A percentile compares a stretch with the other conserved stretches of the same genome.
These are phyloP conservation scores for Ichthyophthirius multifiliis DNA, from an alignment of 169 alveolate species.

Conservation along the genomic window DNA sequence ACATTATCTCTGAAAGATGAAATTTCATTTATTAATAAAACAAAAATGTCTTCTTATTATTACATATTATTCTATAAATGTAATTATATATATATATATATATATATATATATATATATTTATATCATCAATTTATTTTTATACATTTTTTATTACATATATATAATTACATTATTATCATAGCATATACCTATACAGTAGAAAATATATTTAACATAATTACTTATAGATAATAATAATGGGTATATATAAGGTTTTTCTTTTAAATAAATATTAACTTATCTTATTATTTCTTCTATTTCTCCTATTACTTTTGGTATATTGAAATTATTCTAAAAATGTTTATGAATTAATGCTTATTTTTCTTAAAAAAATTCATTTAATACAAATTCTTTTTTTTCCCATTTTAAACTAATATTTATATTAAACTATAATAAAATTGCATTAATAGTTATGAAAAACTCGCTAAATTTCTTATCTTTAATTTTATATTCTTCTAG, in stretches of 20 bases:
- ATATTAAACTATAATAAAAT: slow-evolving; percentile 71
- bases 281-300: slow-evolving; percentile 52
- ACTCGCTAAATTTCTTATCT: slow-evolving; percentile 90
- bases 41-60: not conserved
- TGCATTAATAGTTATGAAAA: slow-evolving; percentile 90
- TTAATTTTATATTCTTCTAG: slow-evolving; percentile 92
- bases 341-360: slow-evolving; percentile 57
- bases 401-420: slow-evolving; percentile 67
- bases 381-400: slow-evolving; percentile 63
- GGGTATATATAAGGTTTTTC: slow-evolving; percentile 51
- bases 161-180: not conserved
- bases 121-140: slow-evolving; percentile 19
- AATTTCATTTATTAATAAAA: not conserved
- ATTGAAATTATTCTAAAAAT: slow-evolving; percentile 78
- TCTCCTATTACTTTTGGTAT: slow-evolving; percentile 68
- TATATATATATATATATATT: not conserved
- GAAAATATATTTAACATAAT: slow-evolving; percentile 56
- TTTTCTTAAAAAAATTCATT: slow-evolving; percentile 50
- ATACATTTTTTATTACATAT: slow-evolving; percentile 9
- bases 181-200: slow-evolving; percentile 58
- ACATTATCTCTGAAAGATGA: not conserved
- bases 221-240: slow-evolving; percentile 46
- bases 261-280: slow-evolving; percentile 61
- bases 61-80: not conserved
- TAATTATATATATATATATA: not conserved